Evolutionary conservation across 257 asterid genomes (phyloP), one percentile per base, ranked within the genome.

Genomic region (Paraleonurus japonicus): DNA sequence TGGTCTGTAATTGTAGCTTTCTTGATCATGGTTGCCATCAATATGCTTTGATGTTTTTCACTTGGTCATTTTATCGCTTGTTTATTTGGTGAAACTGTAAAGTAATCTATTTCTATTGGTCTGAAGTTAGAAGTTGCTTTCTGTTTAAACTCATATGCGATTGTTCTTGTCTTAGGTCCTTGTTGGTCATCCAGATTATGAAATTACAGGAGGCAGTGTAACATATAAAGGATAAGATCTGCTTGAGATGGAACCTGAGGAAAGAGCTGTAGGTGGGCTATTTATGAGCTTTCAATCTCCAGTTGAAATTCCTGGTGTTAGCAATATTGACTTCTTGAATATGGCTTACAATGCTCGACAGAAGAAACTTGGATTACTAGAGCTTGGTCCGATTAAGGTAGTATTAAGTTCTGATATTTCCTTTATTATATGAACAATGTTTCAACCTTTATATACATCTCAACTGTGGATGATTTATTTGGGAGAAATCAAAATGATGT

Each of bases 111-210:
- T 73, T 75, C 24, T 41, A 61, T 37, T 19, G 27, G 33, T 33
- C 8, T 48, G 35, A 43, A 74, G 45, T 51, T 11, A 26, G 66
- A 16, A 23, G 35, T 68, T 48, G 58, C 61, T 69, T 74, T 50
- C 70, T 74, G 69, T 68, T 75, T 75, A 35, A 74, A 55, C 43
- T 41, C 71, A 32, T 55, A 54, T 53, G 62, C 79, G 61, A 48
- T 70, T 78, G 54, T 75, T 74, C 54, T 41, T 85, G 67, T 71
- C 62, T 73, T 75, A 95, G 99, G 99, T 95, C 70, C 98, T 95
- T 81, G 98, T 83, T 75, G 99, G 99, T 57, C 98, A 95, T 85
- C 98, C 99, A 61, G 98, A 92, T 85, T 95, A 95, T 83, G 98
- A 92, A 83, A 69, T 92, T 67, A 90, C 96, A 6, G 94, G 90